Evolutionary conservation across 805 yeast genomes (phyloP), one percentile per base, ranked within the genome.

Genomic region (Candida yuanshanica): DNA sequence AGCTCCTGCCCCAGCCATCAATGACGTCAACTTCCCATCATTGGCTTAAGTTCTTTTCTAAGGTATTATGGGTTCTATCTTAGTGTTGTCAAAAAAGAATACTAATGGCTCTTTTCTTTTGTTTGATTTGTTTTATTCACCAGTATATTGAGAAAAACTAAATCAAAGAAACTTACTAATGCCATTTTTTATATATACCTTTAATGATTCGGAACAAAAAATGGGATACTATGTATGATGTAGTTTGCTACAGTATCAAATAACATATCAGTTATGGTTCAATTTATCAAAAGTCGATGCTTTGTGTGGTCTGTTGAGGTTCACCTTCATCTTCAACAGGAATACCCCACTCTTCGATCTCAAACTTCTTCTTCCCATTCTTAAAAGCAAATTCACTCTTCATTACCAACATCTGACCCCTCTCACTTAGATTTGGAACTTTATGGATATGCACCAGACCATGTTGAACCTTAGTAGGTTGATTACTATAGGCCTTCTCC

Each of bases 301-400:
- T 47, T 33, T 50, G 50, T 5, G 55, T 52, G 2, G 57, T 53
- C 29, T 51, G 52, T 27, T 48, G 50, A 33, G 49, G 47, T 13
- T 49, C 55, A 8, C 53, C 58, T 39, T 55, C 84, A 43, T 83
- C 95, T 43, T 89, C 96, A 2, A 91, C 95, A 0, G 99, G 98
- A 38, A 93, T 93, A n/a, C 95, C 87, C 95, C 96, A 93, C 54
- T 81, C 87, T 50, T 86, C 91, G 39, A 93, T 82, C 54, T 86
- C 96, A 57, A 91, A 88, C 52, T 75, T 79, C 60, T 79, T 78
- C 47, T 84, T 74, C 12, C 96, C 91, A 49, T 88, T 86, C 56
- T 81, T 81, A 65, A 90, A 91, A 5, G 95, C 88, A 60, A 76
- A 82, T 62, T 90, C 97, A 44, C 84, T 81, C 43, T 70, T 69